phyloP scores from a whole-genome alignment of 371 early-diverging fungal species.

The Mortierella sp. region DNA sequence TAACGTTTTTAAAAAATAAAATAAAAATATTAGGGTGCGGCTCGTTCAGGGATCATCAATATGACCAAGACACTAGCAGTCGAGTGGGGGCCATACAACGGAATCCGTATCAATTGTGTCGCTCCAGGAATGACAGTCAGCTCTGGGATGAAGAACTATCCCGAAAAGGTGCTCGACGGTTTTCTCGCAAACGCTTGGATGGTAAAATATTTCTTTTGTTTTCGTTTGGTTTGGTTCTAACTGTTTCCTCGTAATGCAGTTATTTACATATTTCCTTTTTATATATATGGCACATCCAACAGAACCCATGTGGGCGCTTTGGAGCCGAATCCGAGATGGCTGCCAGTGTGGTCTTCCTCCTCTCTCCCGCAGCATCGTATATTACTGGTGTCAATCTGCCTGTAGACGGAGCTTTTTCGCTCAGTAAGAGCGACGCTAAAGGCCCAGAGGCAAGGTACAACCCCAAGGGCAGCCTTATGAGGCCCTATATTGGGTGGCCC shows the following conservation, averaged over 20 bases:
- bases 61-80: slow-evolving; percentile 63
- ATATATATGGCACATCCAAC: not conserved
- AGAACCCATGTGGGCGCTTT: slow-evolving; percentile 61
- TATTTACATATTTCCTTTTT: too few species aligned
- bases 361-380: slow-evolving; percentile 61
- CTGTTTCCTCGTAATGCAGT: too few species aligned
- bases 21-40: slow-evolving; percentile 32
- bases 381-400: slow-evolving; percentile 59
- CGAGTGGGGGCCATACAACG: slow-evolving; percentile 64
- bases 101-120: slow-evolving; percentile 67
- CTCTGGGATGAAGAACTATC: slow-evolving; percentile 65
- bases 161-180: slow-evolving; percentile 52
- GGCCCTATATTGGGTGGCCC: slow-evolving; percentile 46
- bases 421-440: slow-evolving; percentile 41
- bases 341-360: slow-evolving; percentile 58
- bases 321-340: slow-evolving; percentile 67
- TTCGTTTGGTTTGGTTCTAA: too few species aligned
- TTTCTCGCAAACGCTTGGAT: not conserved
- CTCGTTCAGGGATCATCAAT: slow-evolving; percentile 49
- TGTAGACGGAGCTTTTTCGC: slow-evolving; percentile 56
- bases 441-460: slow-evolving; percentile 36
- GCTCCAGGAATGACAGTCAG: slow-evolving; percentile 65
- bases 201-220: not conserved
- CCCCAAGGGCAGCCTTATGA: slow-evolving; percentile 39
- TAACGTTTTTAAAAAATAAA: not conserved